A percentile compares a stretch with the other conserved stretches of the same genome.
Evolutionary conservation across 202 grass and related monocot genomes (phyloP).

Genomic region (Bolboschoenoplectus hybrid): DNA sequence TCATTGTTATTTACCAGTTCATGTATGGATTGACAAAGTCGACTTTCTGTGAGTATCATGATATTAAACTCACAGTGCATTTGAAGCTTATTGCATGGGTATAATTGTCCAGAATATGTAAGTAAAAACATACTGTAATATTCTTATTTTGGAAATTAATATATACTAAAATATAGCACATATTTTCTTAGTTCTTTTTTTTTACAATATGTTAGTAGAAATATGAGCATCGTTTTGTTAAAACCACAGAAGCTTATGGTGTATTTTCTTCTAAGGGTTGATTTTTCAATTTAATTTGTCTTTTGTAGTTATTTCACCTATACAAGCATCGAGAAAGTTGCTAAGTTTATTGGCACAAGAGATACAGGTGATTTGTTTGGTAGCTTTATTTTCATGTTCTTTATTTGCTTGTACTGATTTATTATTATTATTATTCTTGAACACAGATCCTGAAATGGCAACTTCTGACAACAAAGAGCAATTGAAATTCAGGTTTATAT

Average conservation of each 20-base stretch:
- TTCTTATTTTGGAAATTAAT: neutral
- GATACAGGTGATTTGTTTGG: slow-evolving; percentile 46
- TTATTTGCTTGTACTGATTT: slow-evolving; percentile 21
- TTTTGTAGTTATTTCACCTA: slow-evolving; percentile 87
- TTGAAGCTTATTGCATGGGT: neutral
- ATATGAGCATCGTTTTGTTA: neutral
- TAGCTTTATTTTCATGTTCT: slow-evolving; percentile 17
- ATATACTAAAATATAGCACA: neutral
- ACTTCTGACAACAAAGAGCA: slow-evolving; percentile 36
- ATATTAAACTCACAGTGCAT: neutral
- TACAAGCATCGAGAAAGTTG: slow-evolving; percentile 78
- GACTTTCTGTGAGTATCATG: neutral
- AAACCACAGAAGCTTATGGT: neutral
- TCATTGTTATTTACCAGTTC: slow-evolving; percentile 15
- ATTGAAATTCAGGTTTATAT: slow-evolving; percentile 56
- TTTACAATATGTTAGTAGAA: neutral
- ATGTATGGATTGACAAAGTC: neutral
- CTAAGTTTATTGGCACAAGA: slow-evolving; percentile 56
- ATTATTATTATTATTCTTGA: slow-evolving; percentile 34
- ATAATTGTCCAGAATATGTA: neutral
- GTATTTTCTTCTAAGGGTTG: neutral
- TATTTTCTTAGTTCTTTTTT: neutral
- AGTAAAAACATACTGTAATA: neutral
- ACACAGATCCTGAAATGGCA: slow-evolving; percentile 48
- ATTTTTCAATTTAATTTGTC: slow-evolving; percentile 25